Evolutionary conservation across 257 asterid genomes (phyloP).

Genomic region (Oldenlandia corymbosa): DNA sequence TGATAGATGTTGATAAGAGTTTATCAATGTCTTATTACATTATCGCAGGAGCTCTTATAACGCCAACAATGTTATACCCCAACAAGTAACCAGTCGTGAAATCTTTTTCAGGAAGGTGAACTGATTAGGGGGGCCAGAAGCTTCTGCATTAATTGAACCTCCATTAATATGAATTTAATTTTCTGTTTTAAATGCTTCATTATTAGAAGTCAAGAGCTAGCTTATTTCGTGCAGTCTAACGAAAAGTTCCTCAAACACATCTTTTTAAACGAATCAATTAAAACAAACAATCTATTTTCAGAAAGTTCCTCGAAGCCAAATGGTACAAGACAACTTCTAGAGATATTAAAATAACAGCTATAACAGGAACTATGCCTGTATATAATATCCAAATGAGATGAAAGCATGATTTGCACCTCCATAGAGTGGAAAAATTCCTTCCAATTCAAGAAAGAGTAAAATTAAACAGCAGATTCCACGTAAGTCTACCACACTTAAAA

Average conservation of each 20-base stretch:
- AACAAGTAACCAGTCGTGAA: not conserved
- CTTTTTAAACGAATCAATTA: not conserved
- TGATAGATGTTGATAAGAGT: not conserved
- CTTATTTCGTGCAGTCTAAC: not conserved
- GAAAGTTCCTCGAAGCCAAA: not conserved
- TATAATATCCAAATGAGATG: not conserved
- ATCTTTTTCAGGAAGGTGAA: not conserved
- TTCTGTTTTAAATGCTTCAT: not conserved
- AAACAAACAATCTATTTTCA: not conserved
- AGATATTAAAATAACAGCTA: not conserved
- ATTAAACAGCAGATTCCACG: not conserved
- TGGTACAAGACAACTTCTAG: not conserved
- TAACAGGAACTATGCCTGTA: not conserved
- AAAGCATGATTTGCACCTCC: not conserved
- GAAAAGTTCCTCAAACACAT: too few species aligned
- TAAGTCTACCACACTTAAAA: not conserved
- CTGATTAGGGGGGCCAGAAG: not conserved
- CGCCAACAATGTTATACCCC: not conserved
- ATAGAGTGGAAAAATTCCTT: not conserved
- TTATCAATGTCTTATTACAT: not conserved
- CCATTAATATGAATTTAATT: not conserved
- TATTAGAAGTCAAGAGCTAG: not conserved
- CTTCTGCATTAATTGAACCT: too few species aligned
- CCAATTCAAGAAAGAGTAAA: not conserved
- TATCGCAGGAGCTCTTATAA: not conserved